A percentile compares a stretch with the other conserved stretches of the same genome.
These are phyloP conservation scores for Candida krabiensis DNA, from an alignment of 805 yeast genomes.

Conservation along the genomic window DNA sequence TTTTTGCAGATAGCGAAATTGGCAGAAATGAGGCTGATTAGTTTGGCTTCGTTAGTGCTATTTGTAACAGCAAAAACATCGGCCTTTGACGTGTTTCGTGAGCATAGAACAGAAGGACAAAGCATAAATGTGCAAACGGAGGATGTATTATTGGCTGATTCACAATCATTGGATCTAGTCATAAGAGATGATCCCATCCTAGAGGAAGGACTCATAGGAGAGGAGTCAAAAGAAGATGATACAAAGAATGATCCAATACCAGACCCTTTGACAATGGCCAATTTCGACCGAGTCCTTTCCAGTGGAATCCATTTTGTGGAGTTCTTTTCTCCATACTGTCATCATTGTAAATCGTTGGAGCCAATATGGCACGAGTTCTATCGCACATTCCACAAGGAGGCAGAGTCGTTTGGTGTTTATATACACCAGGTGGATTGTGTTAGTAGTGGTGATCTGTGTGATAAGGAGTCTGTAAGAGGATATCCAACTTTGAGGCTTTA, in stretches of 20 bases:
- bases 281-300: slow-evolving; percentile 50
- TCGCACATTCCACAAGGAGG: slow-evolving; percentile 45
- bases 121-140: too few species aligned
- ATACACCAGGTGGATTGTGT: slow-evolving; percentile 85
- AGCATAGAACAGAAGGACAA: too few species aligned
- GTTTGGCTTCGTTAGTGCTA: too few species aligned
- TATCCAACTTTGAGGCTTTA: slow-evolving; percentile 76
- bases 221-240: slow-evolving; percentile 1
- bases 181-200: neutral
- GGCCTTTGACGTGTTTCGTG: too few species aligned
- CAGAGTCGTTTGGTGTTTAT: slow-evolving; percentile 45
- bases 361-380: slow-evolving; percentile 82
- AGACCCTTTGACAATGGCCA: slow-evolving; percentile 44
- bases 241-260: slow-evolving; percentile 39
- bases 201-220: neutral
- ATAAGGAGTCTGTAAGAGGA: slow-evolving; percentile 55
- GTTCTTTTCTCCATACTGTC: slow-evolving; percentile 87
- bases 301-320: slow-evolving; percentile 74
- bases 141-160: too few species aligned
- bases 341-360: slow-evolving; percentile 75
- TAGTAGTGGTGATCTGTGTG: slow-evolving; percentile 83
- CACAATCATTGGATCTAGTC: too few species aligned
- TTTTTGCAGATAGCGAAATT: too few species aligned
- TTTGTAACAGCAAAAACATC: too few species aligned
- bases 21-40: too few species aligned